phyloP scores from a whole-genome alignment of 106 monocot genomes.

The Hemerocallis citrina region DNA sequence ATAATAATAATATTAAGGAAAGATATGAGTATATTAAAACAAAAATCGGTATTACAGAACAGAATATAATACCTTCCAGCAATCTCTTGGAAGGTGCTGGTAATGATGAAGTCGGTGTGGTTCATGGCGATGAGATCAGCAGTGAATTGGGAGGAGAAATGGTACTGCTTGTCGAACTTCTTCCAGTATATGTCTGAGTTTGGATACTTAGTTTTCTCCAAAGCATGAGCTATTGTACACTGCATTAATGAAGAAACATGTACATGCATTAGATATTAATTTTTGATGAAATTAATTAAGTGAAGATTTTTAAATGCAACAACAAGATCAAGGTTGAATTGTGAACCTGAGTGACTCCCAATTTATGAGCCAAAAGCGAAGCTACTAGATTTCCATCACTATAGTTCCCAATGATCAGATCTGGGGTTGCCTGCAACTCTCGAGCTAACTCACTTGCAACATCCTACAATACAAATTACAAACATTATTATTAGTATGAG shows the following conservation, averaged over 20 bases:
- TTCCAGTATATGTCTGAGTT: slow-evolving; percentile 68
- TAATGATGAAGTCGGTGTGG: slow-evolving; percentile 59
- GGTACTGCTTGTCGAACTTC: slow-evolving; percentile 56
- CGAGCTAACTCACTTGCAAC: slow-evolving; percentile 15
- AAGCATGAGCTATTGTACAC: slow-evolving; percentile 30
- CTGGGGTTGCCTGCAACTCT: slow-evolving; percentile 22
- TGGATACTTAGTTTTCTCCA: slow-evolving; percentile 57
- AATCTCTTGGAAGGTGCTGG: slow-evolving; percentile 32
- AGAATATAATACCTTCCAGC: slow-evolving; percentile 22
- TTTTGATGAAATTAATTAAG: background rate
- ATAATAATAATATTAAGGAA: too few relatives aligned
- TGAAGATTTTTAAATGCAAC: background rate
- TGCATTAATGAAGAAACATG: background rate
- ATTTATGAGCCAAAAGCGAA: slow-evolving; percentile 19
- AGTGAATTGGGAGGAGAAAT: slow-evolving; percentile 47
- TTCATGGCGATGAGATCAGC: slow-evolving; percentile 91
- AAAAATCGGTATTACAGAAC: too few relatives aligned
- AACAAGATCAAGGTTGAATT: background rate
- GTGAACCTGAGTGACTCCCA: slow-evolving; percentile 28
- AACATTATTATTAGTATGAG: background rate
- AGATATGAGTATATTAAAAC: too few relatives aligned
- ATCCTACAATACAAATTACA: slow-evolving; percentile 4
- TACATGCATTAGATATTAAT: too few relatives aligned
- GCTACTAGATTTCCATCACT: slow-evolving; percentile 32
- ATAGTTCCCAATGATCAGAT: slow-evolving; percentile 31